These are phyloP conservation scores for Lagenaria siceraria DNA, from an alignment of 306 rosid genomes.

Conservation along the genomic window DNA sequence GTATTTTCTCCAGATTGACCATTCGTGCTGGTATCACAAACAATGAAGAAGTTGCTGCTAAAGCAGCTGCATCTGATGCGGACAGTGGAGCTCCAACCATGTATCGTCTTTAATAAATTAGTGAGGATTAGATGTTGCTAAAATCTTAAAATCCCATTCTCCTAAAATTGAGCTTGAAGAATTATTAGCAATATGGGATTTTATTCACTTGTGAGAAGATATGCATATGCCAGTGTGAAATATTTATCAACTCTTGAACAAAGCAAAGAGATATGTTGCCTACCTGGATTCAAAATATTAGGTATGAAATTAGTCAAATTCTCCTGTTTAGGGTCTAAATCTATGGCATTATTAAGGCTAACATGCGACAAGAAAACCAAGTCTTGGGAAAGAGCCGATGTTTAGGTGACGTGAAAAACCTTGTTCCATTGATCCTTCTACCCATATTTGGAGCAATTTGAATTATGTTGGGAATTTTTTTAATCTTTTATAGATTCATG, in stretches of 20 bases:
- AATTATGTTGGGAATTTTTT: neutral
- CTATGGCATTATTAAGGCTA: neutral
- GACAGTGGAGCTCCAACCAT: slow-evolving; percentile 73
- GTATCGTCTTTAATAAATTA: slow-evolving; percentile 26
- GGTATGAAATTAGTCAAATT: neutral
- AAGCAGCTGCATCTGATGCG: slow-evolving; percentile 53
- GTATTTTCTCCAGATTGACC: slow-evolving; percentile 25
- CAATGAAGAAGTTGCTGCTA: slow-evolving; percentile 62
- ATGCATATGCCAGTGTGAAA: neutral
- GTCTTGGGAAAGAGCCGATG: neutral
- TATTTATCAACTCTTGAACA: neutral
- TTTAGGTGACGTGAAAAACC: neutral
- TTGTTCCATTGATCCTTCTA: neutral
- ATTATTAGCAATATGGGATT: neutral
- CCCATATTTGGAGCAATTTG: neutral
- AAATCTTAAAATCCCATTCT: neutral
- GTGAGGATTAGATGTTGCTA: slow-evolving; percentile 3
- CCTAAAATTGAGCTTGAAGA: neutral
- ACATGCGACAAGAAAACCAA: neutral
- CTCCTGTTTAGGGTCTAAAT: neutral
- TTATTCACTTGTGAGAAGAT: neutral
- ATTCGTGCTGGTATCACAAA: slow-evolving; percentile 37
- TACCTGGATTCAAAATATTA: neutral
- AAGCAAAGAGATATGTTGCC: neutral
- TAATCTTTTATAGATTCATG: neutral